Conservation (phyloP, 2,329 filamentous ascomycete genomes). For the Curvularia sp. region DNA sequence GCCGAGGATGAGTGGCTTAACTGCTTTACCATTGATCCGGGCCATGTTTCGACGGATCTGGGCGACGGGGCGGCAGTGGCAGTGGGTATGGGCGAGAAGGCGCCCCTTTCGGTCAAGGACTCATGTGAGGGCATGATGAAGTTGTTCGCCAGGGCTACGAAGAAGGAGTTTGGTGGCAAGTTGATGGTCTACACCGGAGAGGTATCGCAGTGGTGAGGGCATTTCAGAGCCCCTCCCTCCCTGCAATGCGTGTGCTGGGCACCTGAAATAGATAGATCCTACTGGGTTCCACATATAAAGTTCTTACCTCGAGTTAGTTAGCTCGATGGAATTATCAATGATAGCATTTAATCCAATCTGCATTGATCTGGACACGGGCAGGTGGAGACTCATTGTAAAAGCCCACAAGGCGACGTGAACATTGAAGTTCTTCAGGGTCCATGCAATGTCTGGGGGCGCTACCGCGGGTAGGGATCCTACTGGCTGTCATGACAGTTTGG, state of each 20-base stretch:
- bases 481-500: no score
- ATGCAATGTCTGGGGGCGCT: neutral
- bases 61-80: conserved; percentile 12
- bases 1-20: conserved; percentile 15
- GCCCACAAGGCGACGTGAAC: neutral
- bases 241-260: neutral
- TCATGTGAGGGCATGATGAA: conserved; percentile 16
- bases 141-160: conserved; percentile 1
- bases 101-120: conserved; percentile 8
- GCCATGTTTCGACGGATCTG: conserved; percentile 18
- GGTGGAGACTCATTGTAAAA: neutral
- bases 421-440: neutral
- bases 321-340: neutral
- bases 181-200: conserved; percentile 5
- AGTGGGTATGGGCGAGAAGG: conserved; percentile 8
- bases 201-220: conserved; percentile 3
- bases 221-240: neutral
- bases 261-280: neutral
- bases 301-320: neutral
- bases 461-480: neutral
- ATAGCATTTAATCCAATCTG: neutral
- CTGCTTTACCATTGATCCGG: conserved; percentile 14
- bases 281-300: neutral
- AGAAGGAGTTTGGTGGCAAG: conserved; percentile 10
- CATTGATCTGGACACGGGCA: neutral